Percentiles rank a stretch among this genome's conserved stretches.
Conservation (phyloP, 331 rosid species). For the Arachis monticola region DNA sequence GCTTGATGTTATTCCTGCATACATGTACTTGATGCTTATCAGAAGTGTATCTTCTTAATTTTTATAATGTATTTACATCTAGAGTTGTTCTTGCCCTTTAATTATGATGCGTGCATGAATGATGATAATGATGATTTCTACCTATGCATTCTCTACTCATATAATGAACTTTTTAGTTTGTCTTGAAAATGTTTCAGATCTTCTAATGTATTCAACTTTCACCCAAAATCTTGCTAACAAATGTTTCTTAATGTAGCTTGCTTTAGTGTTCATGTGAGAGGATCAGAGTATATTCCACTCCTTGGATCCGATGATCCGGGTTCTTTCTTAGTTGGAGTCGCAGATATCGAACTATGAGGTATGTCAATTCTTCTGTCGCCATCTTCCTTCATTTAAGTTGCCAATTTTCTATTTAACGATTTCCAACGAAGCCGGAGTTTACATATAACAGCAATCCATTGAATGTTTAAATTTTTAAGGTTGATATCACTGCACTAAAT, state of each 20-base stretch:
- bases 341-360: slow-evolving; percentile 71
- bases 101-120: neutral
- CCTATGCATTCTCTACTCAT: neutral
- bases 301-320: slow-evolving; percentile 72
- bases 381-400: neutral
- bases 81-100: neutral
- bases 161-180: neutral
- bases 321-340: slow-evolving; percentile 73
- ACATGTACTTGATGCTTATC: neutral
- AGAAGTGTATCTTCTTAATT: neutral
- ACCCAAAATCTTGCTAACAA: slow-evolving; percentile 6
- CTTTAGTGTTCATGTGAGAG: slow-evolving; percentile 93
- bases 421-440: slow-evolving; percentile 19
- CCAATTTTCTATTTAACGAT: slow-evolving; percentile 18
- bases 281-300: slow-evolving; percentile 87
- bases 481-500: slow-evolving; percentile 31
- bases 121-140: slow-evolving; percentile 2
- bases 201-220: slow-evolving; percentile 12
- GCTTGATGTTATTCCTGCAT: slow-evolving; percentile 13
- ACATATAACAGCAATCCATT: slow-evolving; percentile 27
- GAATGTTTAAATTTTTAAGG: slow-evolving; percentile 27
- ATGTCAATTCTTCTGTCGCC: slow-evolving; percentile 26
- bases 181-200: slow-evolving; percentile 14
- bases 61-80: neutral
- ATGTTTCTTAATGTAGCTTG: slow-evolving; percentile 70